Base-by-base conservation (phyloP, 495 filamentous ascomycete genomes). In the Cercophora samala region DNA sequence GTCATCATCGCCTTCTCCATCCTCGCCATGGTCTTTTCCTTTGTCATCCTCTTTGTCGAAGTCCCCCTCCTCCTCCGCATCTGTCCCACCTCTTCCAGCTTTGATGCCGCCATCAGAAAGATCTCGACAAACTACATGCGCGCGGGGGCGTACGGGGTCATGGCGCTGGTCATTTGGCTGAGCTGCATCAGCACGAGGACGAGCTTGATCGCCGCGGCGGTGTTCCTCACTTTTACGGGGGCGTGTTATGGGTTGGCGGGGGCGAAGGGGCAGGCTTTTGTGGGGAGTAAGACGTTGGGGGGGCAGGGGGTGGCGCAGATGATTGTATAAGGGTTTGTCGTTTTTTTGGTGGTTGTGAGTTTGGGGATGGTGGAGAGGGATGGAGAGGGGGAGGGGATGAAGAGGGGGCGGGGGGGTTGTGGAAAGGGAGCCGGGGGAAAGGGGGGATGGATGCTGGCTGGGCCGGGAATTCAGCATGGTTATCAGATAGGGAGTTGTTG, bases 91-190 rank as follows among this genome's bases (percentile, higher is more conserved):
- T 98, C 95, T 51, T 75, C 88, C 55, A 84, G 83, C 62, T 99
- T 99, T 79, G 96, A 98, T 75, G 82, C 79, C 69, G 91, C 94
- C 78, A 94, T 99, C 77, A 93, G 95, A 76, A 86, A 84, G 58
- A 93, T 99, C 82, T 91, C 92, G 53, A 92, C 93, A 59, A 97
- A 97, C 81, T 97, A 91, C 83, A 97, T 94, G 90, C 93, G 96
- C 79, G 94, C 93, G n/a, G 90, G 80, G 61, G 89, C 96, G 79
- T 99, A 99, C 80, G 74, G 78, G 65, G 78, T 86, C 73, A 92
- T 97, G 89, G 91, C 89, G 72, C 70, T 88, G 54, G 78, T 95
- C 42, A 93, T 97, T 75, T 98, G 90, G 87, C 78, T 94, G 61
- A 93, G 91, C 73, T 66, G 88, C 32, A 82, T 93, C 58, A 68